Conservation (phyloP, 805 yeast species). For the Yarrowia keelungensis region DNA sequence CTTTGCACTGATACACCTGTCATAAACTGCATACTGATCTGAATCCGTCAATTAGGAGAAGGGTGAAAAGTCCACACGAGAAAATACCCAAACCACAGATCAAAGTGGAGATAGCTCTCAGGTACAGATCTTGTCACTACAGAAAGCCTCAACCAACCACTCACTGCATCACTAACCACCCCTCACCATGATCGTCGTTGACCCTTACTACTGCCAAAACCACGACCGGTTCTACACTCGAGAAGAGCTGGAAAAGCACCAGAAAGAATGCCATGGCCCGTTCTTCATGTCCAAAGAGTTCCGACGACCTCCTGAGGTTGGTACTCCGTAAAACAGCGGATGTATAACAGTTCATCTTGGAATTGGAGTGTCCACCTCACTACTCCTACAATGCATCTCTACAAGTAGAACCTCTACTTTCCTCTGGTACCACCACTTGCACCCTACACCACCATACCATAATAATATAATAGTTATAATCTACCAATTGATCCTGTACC, state of each 20-base stretch:
- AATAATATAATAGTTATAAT: slow-evolving; percentile 21
- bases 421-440: no score
- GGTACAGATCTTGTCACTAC: no score
- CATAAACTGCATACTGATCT: no score
- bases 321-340: background rate
- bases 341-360: no score
- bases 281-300: slow-evolving; percentile 2
- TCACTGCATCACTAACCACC: background rate
- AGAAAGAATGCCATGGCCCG: background rate
- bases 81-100: background rate
- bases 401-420: no score
- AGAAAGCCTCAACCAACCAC: background rate
- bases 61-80: no score
- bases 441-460: slow-evolving; percentile 1
- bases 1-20: no score
- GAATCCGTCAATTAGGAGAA: no score
- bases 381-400: background rate
- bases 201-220: slow-evolving; percentile 10
- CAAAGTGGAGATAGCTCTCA: background rate
- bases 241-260: slow-evolving; percentile 10
- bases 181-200: slow-evolving; percentile 4
- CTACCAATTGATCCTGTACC: background rate
- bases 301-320: slow-evolving; percentile 11
- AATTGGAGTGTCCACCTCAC: no score
- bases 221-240: slow-evolving; percentile 2